Base-by-base conservation (phyloP, 1,139 yeast genomes). In the Scheffersomyces segobiensis region DNA sequence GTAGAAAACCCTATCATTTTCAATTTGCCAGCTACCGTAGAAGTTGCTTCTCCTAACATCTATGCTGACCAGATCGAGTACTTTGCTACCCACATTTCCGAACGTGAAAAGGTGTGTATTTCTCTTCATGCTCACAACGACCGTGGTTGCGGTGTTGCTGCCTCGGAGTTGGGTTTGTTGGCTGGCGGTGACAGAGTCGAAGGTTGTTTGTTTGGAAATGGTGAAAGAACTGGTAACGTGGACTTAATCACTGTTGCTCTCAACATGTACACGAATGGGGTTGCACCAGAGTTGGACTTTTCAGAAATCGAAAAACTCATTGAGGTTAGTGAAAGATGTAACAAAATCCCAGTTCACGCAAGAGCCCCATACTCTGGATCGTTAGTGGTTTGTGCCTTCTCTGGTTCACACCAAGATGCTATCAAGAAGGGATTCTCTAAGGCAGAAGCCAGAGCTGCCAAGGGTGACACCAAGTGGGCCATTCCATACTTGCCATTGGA, bases 101-200 rank as follows among this genome's bases (percentile, higher is more conserved):
- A 80, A 57, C 71, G 84, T 62, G 83, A 80, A 63, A 79, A 77
- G 63, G 72, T 80, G 26, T 75, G 81, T 60, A 77, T 80, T 57
- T 79, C 83, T 21, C 77, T 80, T 50, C 84, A 80, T 64, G 80
- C 83, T 54, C 84, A 80, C 65, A 80, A 80, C 61, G 84, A 80
- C 62, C 74, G 84, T 65, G 84, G 84, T 0, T 80, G 84, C 65
- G 83, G 82, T 48, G 83, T 80, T 48, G 84, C 84, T 39, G 84
- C 84, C 26, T 76, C 83, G 19, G 84, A 80, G 65, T 73, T 80
- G 61, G 84, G 83, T 39, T 71, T 77, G 56, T 69, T 80, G 67
- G 84, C 84, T 17, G 84, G 84, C 57, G 84, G 84, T 53, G 84
- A 80, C 67, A 73, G 84, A 67, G 81, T 80, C 32, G 84, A 80